A percentile compares a stretch with the other conserved stretches of the same genome.
These are phyloP conservation scores for maize (Zea mays) DNA, from an alignment of 176 grass and related monocot species.

Conservation along the genomic window Zm-B73-REFERENCE-NAM-5.0 NC_050103.1:158566501-158567000, in stretches of 20 bases:
- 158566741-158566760: constrained; percentile 40
- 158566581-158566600: no score
- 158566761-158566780: constrained; percentile 37
- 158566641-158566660: constrained; percentile 44
- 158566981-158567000: constrained; percentile 64
- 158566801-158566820: constrained; percentile 33
- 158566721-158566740: constrained; percentile 44
- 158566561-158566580: no score
- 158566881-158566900: constrained; percentile 64
- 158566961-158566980: constrained; percentile 75
- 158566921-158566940: constrained; percentile 69
- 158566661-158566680: constrained; percentile 27
- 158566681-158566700: not conserved
- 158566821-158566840: constrained; percentile 46
- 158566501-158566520: no score
- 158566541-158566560: no score
- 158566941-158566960: constrained; percentile 68
- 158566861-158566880: constrained; percentile 65
- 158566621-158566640: not conserved
- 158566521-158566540: no score
- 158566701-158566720: not conserved
- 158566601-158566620: no score
- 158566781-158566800: constrained; percentile 45
- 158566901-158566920: constrained; percentile 59
- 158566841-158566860: constrained; percentile 17